Evolutionary conservation across 345 rosid genomes (phyloP).

Genomic region (Populus euphratica): DNA sequence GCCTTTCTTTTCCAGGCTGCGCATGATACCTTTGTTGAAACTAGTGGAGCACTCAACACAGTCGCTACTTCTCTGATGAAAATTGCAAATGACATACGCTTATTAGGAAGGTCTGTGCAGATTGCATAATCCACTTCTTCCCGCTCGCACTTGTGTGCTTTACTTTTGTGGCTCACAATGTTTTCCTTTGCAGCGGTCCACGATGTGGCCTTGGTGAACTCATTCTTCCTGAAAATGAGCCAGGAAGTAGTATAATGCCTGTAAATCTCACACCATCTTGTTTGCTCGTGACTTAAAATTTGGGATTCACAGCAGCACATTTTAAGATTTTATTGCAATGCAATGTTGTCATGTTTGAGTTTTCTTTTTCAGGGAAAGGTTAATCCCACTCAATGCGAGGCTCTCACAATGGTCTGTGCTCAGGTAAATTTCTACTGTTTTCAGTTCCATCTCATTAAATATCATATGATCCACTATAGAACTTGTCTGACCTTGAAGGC

Average conservation of each 20-base stretch:
- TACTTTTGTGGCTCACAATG: slow-evolving; percentile 19
- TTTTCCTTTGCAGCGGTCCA: slow-evolving; percentile 70
- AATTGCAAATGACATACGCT: slow-evolving; percentile 84
- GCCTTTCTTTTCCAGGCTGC: slow-evolving; percentile 60
- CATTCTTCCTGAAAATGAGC: slow-evolving; percentile 97
- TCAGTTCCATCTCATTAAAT: slow-evolving; percentile 11
- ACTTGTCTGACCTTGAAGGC: neutral
- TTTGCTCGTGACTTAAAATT: neutral
- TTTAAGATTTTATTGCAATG: slow-evolving; percentile 11
- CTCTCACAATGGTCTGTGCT: slow-evolving; percentile 96
- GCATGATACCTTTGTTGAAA: slow-evolving; percentile 95
- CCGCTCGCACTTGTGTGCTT: neutral
- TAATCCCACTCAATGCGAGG: slow-evolving; percentile 98
- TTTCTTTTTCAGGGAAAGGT: slow-evolving; percentile 79
- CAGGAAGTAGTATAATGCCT: slow-evolving; percentile 99
- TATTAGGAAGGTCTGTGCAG: slow-evolving; percentile 66
- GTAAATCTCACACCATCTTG: slow-evolving; percentile 35
- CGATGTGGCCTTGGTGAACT: slow-evolving; percentile 98
- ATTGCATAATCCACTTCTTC: neutral
- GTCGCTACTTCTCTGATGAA: slow-evolving; percentile 82
- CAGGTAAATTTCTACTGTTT: slow-evolving; percentile 49
- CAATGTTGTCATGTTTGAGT: neutral
- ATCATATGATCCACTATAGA: slow-evolving; percentile 6
- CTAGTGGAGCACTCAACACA: slow-evolving; percentile 88
- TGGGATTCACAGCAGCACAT: neutral